phyloP scores from a whole-genome alignment of 1,284 basidiomycete species.

The Cryptococcus maquisensis region DNA sequence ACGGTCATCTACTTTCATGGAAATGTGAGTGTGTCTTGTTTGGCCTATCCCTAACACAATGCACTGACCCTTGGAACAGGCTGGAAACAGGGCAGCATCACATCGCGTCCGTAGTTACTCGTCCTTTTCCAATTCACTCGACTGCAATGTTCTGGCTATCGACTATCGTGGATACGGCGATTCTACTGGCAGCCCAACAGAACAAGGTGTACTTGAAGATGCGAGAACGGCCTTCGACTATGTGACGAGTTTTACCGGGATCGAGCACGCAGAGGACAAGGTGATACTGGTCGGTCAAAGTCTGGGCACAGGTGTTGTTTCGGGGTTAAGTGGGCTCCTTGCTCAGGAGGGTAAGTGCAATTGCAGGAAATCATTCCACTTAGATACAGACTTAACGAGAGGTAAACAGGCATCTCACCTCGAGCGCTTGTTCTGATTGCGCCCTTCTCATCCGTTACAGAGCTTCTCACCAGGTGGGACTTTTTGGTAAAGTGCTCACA shows the following conservation, averaged over 20 bases:
- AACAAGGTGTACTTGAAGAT: constrained; percentile 69
- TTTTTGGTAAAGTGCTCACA: background rate
- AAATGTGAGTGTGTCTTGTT: constrained; percentile 54
- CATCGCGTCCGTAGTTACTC: constrained; percentile 31
- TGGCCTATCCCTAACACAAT: background rate
- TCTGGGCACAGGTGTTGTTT: constrained; percentile 78
- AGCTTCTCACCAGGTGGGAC: constrained; percentile 34
- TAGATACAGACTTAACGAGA: too few relatives aligned
- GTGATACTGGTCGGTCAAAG: constrained; percentile 65
- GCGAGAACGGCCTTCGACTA: constrained; percentile 71
- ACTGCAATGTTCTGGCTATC: constrained; percentile 69
- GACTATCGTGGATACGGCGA: constrained; percentile 94
- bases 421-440: constrained; percentile 40
- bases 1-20: constrained; percentile 87
- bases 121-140: constrained; percentile 26
- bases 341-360: constrained; percentile 32
- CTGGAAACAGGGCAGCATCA: constrained; percentile 29
- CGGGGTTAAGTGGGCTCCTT: constrained; percentile 41
- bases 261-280: constrained; percentile 9
- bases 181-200: constrained; percentile 70
- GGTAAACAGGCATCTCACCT: constrained; percentile 24
- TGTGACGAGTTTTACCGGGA: constrained; percentile 2
- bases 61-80: constrained; percentile 18
- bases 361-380: background rate
- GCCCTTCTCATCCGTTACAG: constrained; percentile 41